phyloP scores from a whole-genome alignment of 1,139 yeast species.

The Zygoascus meyerae region DNA sequence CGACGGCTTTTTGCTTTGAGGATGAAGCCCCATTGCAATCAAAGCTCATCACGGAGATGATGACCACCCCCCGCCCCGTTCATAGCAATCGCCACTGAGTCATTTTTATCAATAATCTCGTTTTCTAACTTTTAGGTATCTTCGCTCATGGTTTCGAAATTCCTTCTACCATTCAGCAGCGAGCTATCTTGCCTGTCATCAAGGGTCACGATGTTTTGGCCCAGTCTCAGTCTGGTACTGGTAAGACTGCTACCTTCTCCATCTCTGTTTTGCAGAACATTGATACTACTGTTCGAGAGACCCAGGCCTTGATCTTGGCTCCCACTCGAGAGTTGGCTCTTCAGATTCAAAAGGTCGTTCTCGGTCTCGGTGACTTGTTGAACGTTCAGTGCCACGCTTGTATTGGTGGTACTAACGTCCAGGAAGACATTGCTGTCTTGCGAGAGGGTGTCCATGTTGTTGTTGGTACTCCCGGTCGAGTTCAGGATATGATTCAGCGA shows the following conservation, averaged over 20 bases:
- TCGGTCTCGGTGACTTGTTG: conserved; percentile 90
- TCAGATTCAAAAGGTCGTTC: conserved; percentile 94
- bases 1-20: neutral
- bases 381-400: conserved; percentile 95
- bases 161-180: conserved; percentile 97
- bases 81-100: neutral
- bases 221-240: conserved; percentile 99
- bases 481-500: conserved; percentile 93
- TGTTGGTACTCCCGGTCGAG: conserved; percentile 99
- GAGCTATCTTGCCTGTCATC: conserved; percentile 95
- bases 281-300: conserved; percentile 43
- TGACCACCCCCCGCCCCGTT: neutral
- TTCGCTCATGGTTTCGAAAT: conserved; percentile 97
- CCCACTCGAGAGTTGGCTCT: conserved; percentile 99
- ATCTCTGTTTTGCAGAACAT: conserved; percentile 94
- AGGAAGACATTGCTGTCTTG: conserved; percentile 89
- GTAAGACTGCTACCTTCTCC: conserved; percentile 99
- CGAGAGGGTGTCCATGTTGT: conserved; percentile 92
- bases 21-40: neutral
- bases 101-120: neutral
- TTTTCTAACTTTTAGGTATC: conserved; percentile 42
- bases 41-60: neutral
- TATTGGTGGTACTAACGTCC: conserved; percentile 94
- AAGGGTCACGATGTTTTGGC: conserved; percentile 97
- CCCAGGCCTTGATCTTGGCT: conserved; percentile 85